Evolutionary conservation across 2,329 filamentous ascomycete genomes (phyloP).

Genomic region (Colletotrichum lini): DNA sequence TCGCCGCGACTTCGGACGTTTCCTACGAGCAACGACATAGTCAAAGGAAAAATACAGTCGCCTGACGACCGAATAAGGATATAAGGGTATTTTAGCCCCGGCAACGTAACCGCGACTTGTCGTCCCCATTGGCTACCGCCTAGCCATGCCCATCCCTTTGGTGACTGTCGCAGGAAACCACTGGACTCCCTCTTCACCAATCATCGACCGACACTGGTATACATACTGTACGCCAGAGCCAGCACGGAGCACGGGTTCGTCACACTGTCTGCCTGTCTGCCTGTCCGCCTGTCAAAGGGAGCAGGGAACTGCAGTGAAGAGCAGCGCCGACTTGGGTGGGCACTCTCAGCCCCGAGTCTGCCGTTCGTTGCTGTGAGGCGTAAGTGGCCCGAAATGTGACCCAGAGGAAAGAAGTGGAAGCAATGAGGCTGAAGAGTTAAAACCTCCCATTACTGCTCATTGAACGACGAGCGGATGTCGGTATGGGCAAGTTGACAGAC

Average conservation of each 20-base stretch:
- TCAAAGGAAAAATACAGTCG: conserved; percentile 11
- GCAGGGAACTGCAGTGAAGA: conserved; percentile 36
- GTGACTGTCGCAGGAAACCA: conserved; percentile 33
- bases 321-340: conserved; percentile 28
- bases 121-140: conserved; percentile 36
- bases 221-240: neutral
- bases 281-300: conserved; percentile 21
- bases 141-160: conserved; percentile 22
- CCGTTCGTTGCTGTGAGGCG: conserved; percentile 10
- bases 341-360: conserved; percentile 1
- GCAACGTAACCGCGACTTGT: conserved; percentile 12
- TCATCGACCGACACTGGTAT: conserved; percentile 35
- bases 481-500: neutral
- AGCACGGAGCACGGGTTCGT: conserved; percentile 44
- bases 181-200: conserved; percentile 41
- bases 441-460: neutral
- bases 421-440: conserved; percentile 34
- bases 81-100: conserved; percentile 34
- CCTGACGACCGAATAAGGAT: conserved; percentile 35
- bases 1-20: conserved; percentile 1
- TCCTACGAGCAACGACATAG: neutral
- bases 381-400: conserved; percentile 26
- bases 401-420: conserved; percentile 15
- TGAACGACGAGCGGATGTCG: conserved; percentile 1
- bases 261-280: conserved; percentile 32